Base-by-base conservation (phyloP, 1,284 basidiomycete genomes). In the Microbotryum violaceum region DNA sequence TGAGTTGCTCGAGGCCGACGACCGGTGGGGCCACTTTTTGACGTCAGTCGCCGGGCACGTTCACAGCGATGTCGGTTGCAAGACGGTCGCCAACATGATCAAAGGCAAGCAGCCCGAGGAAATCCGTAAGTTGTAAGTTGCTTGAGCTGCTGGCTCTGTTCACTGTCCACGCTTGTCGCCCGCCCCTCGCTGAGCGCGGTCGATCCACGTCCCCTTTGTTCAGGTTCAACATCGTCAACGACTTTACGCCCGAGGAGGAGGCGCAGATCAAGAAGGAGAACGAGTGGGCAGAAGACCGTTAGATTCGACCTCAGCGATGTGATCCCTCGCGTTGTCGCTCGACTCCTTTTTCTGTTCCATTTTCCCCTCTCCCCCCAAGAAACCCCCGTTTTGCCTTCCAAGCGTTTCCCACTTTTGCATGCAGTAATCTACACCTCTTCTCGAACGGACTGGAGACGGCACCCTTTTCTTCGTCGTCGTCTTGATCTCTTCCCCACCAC, bases 61-160 rank as follows among this genome's bases (percentile, higher is more conserved):
- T 31, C 50, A 2, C 72, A 94, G 91, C 69, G 96, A 98, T 75
- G 92, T 98, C 64, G 96, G 96, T 1, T 98, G 96, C 85, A 97
- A 98, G 83, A 98, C 94, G 18, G 96, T 98, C 10, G 96, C 96
- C 31, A 97, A 98, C 82, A 98, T 98, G 96, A 96, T 96, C 81
- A 96, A 96, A 80, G 92, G 92, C 49, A 96, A 96, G 82, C 91
- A 90, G 9, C 90, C 91, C 20, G 69, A 70, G 75, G 92, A 96
- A 78, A 94, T 94, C 72, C 88, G 91, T 66, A 93, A 94, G 75
- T 82, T 94, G 53, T 94, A 96, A 47, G 64, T 66, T 2, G 37
- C 45, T 27, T 4, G 16, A 23, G 25, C n/a, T 42, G n/a, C 8
- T 20, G 14, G 9, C 14, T 14, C 27, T 48, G 7, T 21, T 1